Percentiles rank a stretch among this genome's conserved stretches.
phyloP scores from a whole-genome alignment of 2,329 filamentous ascomycete species.

The Ophiocordyceps robertsii region DNA sequence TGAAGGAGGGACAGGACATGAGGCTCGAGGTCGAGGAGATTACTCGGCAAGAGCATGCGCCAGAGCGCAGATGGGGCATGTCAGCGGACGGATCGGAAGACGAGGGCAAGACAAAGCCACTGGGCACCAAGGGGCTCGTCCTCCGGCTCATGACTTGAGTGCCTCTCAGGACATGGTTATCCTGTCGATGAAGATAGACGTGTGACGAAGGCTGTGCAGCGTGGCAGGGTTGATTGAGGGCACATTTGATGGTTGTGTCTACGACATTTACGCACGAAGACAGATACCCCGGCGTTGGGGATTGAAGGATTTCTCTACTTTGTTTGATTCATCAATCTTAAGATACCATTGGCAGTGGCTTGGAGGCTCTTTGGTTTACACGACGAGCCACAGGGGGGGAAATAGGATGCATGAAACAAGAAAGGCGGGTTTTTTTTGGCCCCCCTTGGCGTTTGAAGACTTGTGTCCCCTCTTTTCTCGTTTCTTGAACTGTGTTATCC shows the following conservation, averaged over 20 bases:
- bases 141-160: slow-evolving; percentile 2
- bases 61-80: slow-evolving; percentile 51
- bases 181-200: not conserved
- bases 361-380: too few species aligned
- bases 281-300: slow-evolving; percentile 1
- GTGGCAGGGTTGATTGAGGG: not conserved
- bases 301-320: not conserved
- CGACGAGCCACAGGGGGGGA: too few species aligned
- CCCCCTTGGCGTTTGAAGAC: too few species aligned
- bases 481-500: too few species aligned
- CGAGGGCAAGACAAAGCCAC: not conserved
- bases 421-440: too few species aligned
- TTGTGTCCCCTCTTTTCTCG: too few species aligned
- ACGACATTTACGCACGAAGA: not conserved
- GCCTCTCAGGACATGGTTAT: not conserved
- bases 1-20: slow-evolving; percentile 90
- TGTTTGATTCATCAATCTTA: not conserved
- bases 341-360: too few species aligned
- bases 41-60: slow-evolving; percentile 14
- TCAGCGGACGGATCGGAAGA: slow-evolving; percentile 33
- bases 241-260: not conserved
- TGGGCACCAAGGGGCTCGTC: not conserved
- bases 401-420: too few species aligned
- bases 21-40: slow-evolving; percentile 49
- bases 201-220: not conserved